These are phyloP conservation scores for Cyberlindnera euphorbiiphila DNA, from an alignment of 805 yeast genomes.

Conservation along the genomic window DNA sequence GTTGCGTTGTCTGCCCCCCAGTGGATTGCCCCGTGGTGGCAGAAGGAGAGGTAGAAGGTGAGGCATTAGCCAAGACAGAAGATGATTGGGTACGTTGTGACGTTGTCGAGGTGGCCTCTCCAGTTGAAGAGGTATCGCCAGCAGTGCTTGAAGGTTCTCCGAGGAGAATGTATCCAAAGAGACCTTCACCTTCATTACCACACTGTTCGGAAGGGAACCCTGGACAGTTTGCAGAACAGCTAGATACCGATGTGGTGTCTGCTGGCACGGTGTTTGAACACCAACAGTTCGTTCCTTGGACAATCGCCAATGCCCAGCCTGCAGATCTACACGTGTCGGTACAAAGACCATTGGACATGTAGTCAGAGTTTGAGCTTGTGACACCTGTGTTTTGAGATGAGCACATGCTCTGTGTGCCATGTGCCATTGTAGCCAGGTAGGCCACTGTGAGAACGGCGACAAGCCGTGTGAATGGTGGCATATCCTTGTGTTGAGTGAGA, in stretches of 20 bases:
- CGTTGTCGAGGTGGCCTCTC: not conserved
- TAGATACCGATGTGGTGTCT: constrained; percentile 30
- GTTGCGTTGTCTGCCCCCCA: too few relatives aligned
- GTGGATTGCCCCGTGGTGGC: too few relatives aligned
- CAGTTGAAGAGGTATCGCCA: not conserved
- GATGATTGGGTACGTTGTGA: not conserved
- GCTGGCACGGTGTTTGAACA: constrained; percentile 53
- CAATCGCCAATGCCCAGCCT: constrained; percentile 49
- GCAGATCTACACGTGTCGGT: constrained; percentile 36
- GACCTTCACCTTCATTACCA: constrained; percentile 38
- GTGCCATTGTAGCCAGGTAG: not conserved
- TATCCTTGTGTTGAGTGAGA: too few relatives aligned
- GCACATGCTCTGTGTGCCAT: constrained; percentile 25
- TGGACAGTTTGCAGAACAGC: constrained; percentile 39
- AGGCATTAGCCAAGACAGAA: not conserved
- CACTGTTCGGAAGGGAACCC: constrained; percentile 43
- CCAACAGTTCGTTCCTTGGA: constrained; percentile 54
- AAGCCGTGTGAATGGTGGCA: too few relatives aligned
- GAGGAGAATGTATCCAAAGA: constrained; percentile 49
- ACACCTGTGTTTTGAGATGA: constrained; percentile 39
- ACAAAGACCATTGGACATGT: constrained; percentile 51
- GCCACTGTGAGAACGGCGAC: constrained; percentile 2
- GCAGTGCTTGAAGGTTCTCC: constrained; percentile 4
- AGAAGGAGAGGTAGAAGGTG: not conserved
- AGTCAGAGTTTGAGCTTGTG: constrained; percentile 17